Base-by-base conservation (phyloP, 768 basidiomycete genomes). In the Tricholoma flavovirens region DNA sequence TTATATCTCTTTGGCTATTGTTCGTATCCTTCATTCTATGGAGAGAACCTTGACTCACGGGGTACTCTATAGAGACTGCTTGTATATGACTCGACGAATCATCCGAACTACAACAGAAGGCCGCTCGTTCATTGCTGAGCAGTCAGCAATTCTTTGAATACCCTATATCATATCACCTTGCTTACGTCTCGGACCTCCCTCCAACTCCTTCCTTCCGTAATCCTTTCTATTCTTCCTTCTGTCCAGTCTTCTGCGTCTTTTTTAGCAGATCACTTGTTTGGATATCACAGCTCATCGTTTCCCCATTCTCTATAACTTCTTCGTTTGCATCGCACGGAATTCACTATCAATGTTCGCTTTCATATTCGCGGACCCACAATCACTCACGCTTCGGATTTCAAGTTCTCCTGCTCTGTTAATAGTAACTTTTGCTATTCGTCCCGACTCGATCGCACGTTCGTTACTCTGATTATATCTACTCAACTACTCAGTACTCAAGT, bases 341-440 rank as follows among this genome's bases (percentile, higher is more conserved):
- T 19, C 9, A 21, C 40, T 26, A 7, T 36, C 17, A 32, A 46
- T 54, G 19, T 11, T 42, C 26, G 54, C 32, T 32, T 45, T 50
- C 19, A 45, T 32, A 4, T 43, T 22, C n/a, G 46, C 49, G 48
- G 33, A 33, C 46, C 38, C 49, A 60, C 59, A 49, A 49, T 62
- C 61, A 56, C 54, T 55, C 50, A 29, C 35, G n/a, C 15, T 36
- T 49, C 36, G 26, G 26, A 49, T 49, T 17, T 30, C 46, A 30
- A 49, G 29, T 17, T 14, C n/a, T 43, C 32, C 54, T 42, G 6
- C n/a, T 49, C 42, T 17, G 48, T 11, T 36, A 61, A 49, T 53
- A 30, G 46, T 42, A 54, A 36, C 38, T 36, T 52, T 40, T 12
- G 29, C 36, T 49, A 38, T 50, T 33, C 46, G 9, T 15, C 26